Conservation (phyloP, 805 yeast species). For the Wickerhamiella australiensis region DNA sequence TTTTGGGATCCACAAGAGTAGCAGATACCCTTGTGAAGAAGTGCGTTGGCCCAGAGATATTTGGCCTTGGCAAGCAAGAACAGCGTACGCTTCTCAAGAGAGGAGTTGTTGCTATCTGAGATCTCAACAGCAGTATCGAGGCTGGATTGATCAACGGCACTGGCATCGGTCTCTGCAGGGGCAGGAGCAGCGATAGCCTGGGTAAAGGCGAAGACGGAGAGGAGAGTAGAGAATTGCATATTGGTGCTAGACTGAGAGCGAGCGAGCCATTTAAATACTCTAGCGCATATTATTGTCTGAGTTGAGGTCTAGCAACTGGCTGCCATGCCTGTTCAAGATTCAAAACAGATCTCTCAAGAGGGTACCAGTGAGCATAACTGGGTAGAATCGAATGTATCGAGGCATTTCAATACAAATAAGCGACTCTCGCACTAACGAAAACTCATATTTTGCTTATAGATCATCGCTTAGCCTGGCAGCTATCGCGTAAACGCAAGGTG, state of each 20-base stretch:
- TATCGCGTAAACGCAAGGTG: no score
- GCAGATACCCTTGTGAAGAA: neutral
- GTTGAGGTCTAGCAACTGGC: neutral
- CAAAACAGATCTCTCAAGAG: neutral
- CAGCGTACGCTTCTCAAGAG: slow-evolving; percentile 5
- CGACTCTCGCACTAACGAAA: no score
- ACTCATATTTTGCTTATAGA: no score
- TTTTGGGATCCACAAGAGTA: neutral
- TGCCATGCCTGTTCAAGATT: neutral
- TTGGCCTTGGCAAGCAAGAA: neutral
- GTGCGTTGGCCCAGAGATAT: neutral
- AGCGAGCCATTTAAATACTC: neutral
- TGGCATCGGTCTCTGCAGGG: neutral
- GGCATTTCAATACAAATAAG: no score
- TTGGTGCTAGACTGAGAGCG: neutral
- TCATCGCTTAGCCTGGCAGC: no score
- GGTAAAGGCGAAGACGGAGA: neutral
- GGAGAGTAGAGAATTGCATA: slow-evolving; percentile 3
- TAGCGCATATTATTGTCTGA: neutral
- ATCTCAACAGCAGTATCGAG: slow-evolving; percentile 3
- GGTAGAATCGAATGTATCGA: no score
- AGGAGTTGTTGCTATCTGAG: neutral
- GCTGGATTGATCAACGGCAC: neutral
- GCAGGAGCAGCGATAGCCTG: slow-evolving; percentile 1
- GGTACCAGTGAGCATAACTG: neutral